Base-by-base conservation (phyloP, 1,284 basidiomycete species). In the Ustilago sp. region DNA sequence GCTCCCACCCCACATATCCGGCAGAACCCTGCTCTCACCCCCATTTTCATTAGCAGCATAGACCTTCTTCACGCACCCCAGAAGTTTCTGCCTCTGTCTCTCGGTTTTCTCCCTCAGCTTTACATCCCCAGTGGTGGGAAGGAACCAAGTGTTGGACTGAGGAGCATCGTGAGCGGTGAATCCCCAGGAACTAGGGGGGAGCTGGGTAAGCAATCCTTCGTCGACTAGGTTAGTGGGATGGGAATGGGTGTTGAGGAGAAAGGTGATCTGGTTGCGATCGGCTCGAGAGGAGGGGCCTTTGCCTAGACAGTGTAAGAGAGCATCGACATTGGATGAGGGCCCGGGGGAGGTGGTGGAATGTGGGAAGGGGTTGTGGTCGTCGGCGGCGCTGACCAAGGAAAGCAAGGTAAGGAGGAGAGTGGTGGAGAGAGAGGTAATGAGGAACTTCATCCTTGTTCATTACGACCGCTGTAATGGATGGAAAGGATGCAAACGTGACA, bases 261-360 rank as follows among this genome's bases (percentile, higher is more conserved):
- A 17, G 35, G 60, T 34, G 17, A 74, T 52, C 17, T 36, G 45
- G 34, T 43, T 11, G 4, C 28, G 39, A 32, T 73, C 58, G 7
- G 65, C 70, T 0, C 31, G 50, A 4, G 39, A 13, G 2, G 47
- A 17, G 0, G 57, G 34, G 4, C 28, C 11, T 9, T 48, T 43
- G 13, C 71, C 71, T 8, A 74, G 54, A 23, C 71, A 74, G 36
- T 54, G 62, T 1, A 74, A 38, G 0, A 74, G 53, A 15, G 41
- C 48, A 7, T 23, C 8, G 2, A 59, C 51, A 23, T 56, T 56
- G 9, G 56, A 8, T 9, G 34, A 15, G 23, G 23, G 23, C 3
- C 23, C 23, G 23, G 23, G 23, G 23, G 23, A 28, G 15, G 53
- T 12, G 1, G 66, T 15, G 2, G 48, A n/a, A 8, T 38, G 23